phyloP scores from a whole-genome alignment of 192 early-diverging fungal species.

The Funneliformis geosporum region DNA sequence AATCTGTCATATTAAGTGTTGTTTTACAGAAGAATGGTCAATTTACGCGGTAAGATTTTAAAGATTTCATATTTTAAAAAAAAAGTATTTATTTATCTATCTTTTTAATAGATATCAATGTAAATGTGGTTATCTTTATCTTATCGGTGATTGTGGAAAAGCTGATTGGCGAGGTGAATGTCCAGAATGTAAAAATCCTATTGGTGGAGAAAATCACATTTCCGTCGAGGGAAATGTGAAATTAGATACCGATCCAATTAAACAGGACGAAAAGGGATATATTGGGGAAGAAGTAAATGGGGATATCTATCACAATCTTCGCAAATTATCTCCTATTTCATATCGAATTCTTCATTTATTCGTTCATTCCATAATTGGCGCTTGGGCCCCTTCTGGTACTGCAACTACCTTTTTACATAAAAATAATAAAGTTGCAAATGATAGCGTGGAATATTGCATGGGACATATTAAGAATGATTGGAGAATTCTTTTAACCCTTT shows the following conservation, averaged over 20 bases:
- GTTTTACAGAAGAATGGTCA: not conserved
- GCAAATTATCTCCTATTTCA: constrained; percentile 4
- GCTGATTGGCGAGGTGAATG: not conserved
- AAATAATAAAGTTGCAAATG: not conserved
- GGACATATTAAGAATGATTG: constrained; percentile 28
- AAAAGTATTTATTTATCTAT: not conserved
- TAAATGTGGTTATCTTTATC: constrained; percentile 3
- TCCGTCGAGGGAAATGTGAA: not conserved
- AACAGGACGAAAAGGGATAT: not conserved
- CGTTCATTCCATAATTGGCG: constrained; percentile 14
- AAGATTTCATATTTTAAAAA: not conserved
- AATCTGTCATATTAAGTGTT: not conserved
- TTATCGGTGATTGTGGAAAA: not conserved
- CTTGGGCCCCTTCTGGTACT: not conserved
- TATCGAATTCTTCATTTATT: constrained; percentile 28
- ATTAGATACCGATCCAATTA: not conserved
- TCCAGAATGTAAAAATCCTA: not conserved
- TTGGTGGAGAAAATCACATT: not conserved
- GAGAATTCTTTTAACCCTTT: not conserved
- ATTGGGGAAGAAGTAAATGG: not conserved
- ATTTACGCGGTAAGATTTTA: not conserved
- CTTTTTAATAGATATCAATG: constrained; percentile 1
- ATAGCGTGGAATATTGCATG: not conserved
- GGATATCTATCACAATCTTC: not conserved
- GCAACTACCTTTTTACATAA: not conserved